Evolutionary conservation across 257 asterid genomes (phyloP), one percentile per base, ranked within the genome.

Genomic region (Vinca minor): DNA sequence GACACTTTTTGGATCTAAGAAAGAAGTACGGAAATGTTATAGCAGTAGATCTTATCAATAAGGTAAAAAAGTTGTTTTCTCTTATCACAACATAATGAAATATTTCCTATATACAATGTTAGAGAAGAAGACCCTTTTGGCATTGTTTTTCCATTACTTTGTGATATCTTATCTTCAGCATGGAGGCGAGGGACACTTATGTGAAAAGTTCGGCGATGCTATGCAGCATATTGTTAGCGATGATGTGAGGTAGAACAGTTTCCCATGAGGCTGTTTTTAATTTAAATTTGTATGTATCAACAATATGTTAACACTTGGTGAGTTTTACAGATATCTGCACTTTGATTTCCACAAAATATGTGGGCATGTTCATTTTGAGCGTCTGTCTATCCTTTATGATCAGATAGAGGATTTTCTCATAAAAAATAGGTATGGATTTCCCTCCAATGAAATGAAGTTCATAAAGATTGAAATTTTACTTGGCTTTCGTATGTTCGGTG

Each of bases 321-420:
- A 64, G 56, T 71, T 71, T 34, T 69, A 70, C 87, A 93, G 97
- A 77, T 93, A 89, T 71, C 47, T 81, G 82, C 96, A 93, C 85
- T 93, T 93, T 45, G 99, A 93, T 82, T 93, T 93, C 79, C 99
- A 93, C 72, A 89, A 73, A 72, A 82, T 87, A 72, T 93, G 99
- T 14, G 99, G 99, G 36, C 94, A 87, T 69, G 78, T 77, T 68
- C 82, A 82, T 58, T 84, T 89, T 67, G 89, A 84, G 74, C 87
- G 95, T 69, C 94, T 93, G 74, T 93, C 96, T 50, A 78, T 85
- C 64, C 95, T 93, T 49, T 93, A 93, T 38, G 87, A 87, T 53
- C 94, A 82, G 72, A 78, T 86, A 35, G 86, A 84, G 81, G 76
- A 83, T 69, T 93, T 79, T 79, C 84, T 93, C 72, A 69, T 76